phyloP scores from a whole-genome alignment of 1,284 basidiomycete species.

The Irpex rosettiformis region DNA sequence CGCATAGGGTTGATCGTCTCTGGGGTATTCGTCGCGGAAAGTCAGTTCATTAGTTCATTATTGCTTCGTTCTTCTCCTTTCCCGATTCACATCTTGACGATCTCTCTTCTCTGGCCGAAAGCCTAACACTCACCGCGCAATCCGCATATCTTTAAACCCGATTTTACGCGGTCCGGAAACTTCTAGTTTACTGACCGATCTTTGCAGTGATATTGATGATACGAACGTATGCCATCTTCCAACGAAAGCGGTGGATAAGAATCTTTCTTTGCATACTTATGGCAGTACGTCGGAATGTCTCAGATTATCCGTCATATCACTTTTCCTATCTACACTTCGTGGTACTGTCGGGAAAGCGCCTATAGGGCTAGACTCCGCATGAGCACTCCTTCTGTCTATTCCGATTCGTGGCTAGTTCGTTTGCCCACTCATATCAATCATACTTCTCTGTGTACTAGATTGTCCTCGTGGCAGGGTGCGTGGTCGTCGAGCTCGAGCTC shows the following conservation, averaged over 20 bases:
- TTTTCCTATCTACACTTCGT: neutral
- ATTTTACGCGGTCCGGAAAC: neutral
- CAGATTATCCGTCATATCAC: neutral
- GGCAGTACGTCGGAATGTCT: conserved; percentile 7
- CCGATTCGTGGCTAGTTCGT: too few species aligned
- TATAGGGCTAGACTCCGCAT: too few species aligned
- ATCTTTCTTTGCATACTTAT: conserved; percentile 1
- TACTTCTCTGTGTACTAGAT: neutral
- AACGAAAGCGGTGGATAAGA: conserved; percentile 31
- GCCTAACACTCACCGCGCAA: neutral
- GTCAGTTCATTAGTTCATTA: conserved; percentile 16
- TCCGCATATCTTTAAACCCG: neutral
- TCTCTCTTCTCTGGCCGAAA: neutral
- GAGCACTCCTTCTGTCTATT: too few species aligned
- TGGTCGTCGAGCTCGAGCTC: conserved; percentile 32
- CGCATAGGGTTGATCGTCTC: conserved; percentile 34
- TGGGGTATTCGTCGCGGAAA: conserved; percentile 37
- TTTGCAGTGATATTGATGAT: conserved; percentile 28
- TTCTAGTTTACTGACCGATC: conserved; percentile 17
- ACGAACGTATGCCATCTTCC: conserved; percentile 43
- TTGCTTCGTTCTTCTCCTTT: neutral
- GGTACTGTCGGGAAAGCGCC: neutral
- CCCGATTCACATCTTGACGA: neutral
- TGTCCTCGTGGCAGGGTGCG: conserved; percentile 28
- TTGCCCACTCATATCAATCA: too few species aligned